Evolutionary conservation across 148 eudicot species (phyloP), one percentile per base, ranked within the genome.

Genomic region (Amaranthus palmeri): DNA sequence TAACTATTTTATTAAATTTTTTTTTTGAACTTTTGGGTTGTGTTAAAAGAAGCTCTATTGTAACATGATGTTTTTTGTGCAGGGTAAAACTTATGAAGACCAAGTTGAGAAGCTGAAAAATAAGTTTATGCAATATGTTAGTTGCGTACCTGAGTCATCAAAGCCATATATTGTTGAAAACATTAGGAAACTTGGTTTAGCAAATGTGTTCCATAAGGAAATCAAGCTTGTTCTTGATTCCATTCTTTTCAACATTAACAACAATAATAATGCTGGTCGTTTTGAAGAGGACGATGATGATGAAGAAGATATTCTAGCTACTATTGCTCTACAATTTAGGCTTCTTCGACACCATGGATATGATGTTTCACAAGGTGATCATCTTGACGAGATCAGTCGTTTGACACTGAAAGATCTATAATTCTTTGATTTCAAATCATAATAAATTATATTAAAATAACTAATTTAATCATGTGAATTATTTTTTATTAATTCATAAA

Each of bases 271-370:
- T 15, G 47, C 9, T 65, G 49, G 47, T 60, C 36, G 36, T 1
- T 51, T 45, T 43, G 13, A 73, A 1, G 67, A 69, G 3, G 70
- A 81, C 51, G 13, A 73, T 0, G 67, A 69, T 2, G 70, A 81
- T 51, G 13, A 73, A 1, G 67, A 68, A 2, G 70, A 81, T 51
- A 55, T 73, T 47, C 56, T 45, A 56, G 59, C 52, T 44, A 62
- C 80, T 25, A 25, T 25, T 59, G 73, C 86, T 3, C 46, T 85
- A 45, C 14, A 60, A 48, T 85, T 85, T 49, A 62, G 83, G 69
- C 74, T 81, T 70, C 86, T 83, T 18, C 78, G 84, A 72, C 83
- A 83, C 8, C 71, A 83, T 11, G 86, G 86, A n/a, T 72, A 77
- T 57, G 41, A 60, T 54, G 76, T 79, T 79, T 56, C 85, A 4